Evolutionary conservation across 169 alveolate genomes (phyloP).

Genomic region (Cryptosporidium muris): DNA sequence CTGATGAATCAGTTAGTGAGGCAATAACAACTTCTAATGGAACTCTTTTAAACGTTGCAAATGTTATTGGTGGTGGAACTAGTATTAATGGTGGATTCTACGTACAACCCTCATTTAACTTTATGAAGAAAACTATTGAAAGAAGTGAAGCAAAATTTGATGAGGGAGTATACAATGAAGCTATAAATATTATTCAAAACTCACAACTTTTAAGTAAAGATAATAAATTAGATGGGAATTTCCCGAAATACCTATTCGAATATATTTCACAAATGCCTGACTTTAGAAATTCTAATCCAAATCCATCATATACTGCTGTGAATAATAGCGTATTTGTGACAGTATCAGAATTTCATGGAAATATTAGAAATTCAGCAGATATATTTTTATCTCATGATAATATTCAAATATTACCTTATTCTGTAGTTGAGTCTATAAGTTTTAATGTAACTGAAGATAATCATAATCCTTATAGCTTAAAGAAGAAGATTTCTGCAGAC

Average conservation of each 20-base stretch:
- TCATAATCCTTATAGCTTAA: constrained; percentile 32
- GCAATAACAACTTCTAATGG: constrained; percentile 69
- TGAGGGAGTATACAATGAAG: constrained; percentile 18
- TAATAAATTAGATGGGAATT: constrained; percentile 9
- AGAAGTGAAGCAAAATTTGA: constrained; percentile 60
- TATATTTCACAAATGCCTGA: constrained; percentile 31
- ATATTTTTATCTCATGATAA: constrained; percentile 63
- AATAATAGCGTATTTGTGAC: constrained; percentile 45
- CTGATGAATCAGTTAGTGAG: constrained; percentile 67
- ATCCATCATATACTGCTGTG: constrained; percentile 25
- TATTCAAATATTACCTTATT: constrained; percentile 40
- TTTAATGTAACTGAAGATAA: constrained; percentile 40
- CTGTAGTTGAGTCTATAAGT: constrained; percentile 55
- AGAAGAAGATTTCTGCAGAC: constrained; percentile 29
- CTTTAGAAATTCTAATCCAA: constrained; percentile 23
- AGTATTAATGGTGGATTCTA: constrained; percentile 70
- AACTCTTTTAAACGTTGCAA: constrained; percentile 64
- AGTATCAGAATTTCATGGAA: constrained; percentile 52
- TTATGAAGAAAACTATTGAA: constrained; percentile 54
- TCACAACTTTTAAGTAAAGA: constrained; percentile 24
- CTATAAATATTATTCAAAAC: constrained; percentile 45
- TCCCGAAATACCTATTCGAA: constrained; percentile 40
- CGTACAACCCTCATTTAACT: constrained; percentile 55
- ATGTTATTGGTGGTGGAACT: constrained; percentile 66
- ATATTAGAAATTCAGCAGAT: constrained; percentile 54